Percentiles rank a stretch among this genome's conserved stretches.
phyloP scores from a whole-genome alignment of 805 yeast genomes.

The Starmerella powellii region DNA sequence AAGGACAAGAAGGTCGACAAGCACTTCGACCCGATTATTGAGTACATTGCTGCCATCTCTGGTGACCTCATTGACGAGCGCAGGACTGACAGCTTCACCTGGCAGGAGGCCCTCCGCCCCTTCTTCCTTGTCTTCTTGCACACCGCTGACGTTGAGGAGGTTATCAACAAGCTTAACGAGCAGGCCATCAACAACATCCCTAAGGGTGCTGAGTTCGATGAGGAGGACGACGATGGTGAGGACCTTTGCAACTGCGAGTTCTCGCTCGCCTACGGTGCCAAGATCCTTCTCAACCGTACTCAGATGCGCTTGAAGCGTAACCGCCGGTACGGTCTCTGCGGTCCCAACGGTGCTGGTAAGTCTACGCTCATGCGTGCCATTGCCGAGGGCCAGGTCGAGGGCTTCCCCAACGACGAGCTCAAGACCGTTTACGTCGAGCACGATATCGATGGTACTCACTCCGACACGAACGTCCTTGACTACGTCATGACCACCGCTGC shows the following conservation, averaged over 20 bases:
- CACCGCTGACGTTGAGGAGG: slow-evolving; percentile 78
- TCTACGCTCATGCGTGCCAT: slow-evolving; percentile 96
- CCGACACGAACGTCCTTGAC: slow-evolving; percentile 87
- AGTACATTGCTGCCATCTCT: slow-evolving; percentile 88
- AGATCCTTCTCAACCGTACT: slow-evolving; percentile 98
- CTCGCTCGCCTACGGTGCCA: slow-evolving; percentile 99
- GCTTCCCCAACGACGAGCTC: slow-evolving; percentile 99
- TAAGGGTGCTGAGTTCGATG: slow-evolving; percentile 75
- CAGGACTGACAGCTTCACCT: slow-evolving; percentile 78
- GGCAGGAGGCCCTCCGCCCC: slow-evolving; percentile 82
- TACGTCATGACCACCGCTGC: slow-evolving; percentile 78
- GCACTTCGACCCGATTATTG: slow-evolving; percentile 68
- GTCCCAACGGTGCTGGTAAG: slow-evolving; percentile 99
- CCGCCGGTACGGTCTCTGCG: slow-evolving; percentile 97
- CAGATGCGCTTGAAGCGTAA: slow-evolving; percentile 91
- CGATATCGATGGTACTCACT: slow-evolving; percentile 97
- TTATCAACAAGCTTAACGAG: slow-evolving; percentile 90
- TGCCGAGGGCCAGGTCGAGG: slow-evolving; percentile 97
- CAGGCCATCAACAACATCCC: slow-evolving; percentile 97
- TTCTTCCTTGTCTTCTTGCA: slow-evolving; percentile 93
- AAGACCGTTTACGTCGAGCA: slow-evolving; percentile 99
- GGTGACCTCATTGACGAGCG: slow-evolving; percentile 99
- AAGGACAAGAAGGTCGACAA: slow-evolving; percentile 48
- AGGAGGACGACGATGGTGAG: slow-evolving; percentile 97
- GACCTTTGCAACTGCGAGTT: slow-evolving; percentile 99